Evolutionary conservation across 164 flowering plant genomes (phyloP), one percentile per base, ranked within the genome.

Genomic region (Sextonia rubra): DNA sequence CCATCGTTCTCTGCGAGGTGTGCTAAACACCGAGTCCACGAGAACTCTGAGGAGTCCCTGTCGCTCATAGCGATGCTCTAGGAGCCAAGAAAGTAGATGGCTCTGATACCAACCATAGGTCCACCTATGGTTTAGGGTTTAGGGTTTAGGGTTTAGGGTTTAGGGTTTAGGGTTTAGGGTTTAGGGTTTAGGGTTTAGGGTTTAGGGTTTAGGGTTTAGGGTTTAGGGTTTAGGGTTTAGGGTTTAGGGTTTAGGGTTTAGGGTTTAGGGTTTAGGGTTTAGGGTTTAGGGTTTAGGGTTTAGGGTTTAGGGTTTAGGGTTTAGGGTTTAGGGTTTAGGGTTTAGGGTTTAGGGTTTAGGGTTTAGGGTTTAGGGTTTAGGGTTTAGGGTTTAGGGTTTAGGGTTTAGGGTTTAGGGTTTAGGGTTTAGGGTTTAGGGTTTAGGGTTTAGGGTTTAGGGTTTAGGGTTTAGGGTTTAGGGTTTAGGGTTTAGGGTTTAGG

Each of bases 251-350:
- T 70, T 70, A 70, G 72, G 72, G 72, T 70, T 70, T 70, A 70
- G 72, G 72, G 72, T 70, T 70, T 70, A 70, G 72, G 72, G 72
- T 70, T 70, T 70, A 70, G 72, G 72, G 72, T 70, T 70, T 70
- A 70, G 72, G 72, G 72, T 70, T 70, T 70, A 70, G 72, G 72
- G 72, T 70, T 70, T 70, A 70, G 72, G 72, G 72, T 70, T 70
- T 70, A 70, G 72, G 72, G 72, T 70, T 70, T 70, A 70, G 72
- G 72, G 72, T 70, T 70, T 70, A 70, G 72, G 72, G 72, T 70
- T 70, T 70, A 70, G 72, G 72, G 72, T 70, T 70, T 70, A 55
- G 64, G 72, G 63, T 70, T 70, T 55, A 58, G 72, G 72, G 63
- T 70, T 70, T 55, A 58, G 72, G 72, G 63, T 70, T 70, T 55